phyloP scores from a whole-genome alignment of 371 early-diverging fungal species.

The Actinomortierella wolfii region DNA sequence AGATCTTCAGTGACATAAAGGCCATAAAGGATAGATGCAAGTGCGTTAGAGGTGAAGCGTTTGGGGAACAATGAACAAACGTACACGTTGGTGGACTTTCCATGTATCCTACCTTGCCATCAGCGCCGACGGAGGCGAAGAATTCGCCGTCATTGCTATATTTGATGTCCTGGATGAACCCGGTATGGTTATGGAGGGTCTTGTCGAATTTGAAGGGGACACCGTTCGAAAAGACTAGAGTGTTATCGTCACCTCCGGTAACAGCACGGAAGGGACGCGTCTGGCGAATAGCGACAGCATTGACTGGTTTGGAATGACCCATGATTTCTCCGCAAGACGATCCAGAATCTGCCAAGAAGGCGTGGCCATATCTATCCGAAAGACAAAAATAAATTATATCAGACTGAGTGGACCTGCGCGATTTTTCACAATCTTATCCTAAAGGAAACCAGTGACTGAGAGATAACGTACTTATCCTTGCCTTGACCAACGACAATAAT shows the following conservation, averaged over 20 bases:
- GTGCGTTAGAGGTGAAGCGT: neutral
- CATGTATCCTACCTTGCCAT: slow-evolving; percentile 71
- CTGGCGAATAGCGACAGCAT: slow-evolving; percentile 83
- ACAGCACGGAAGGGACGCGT: slow-evolving; percentile 92
- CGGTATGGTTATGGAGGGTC: slow-evolving; percentile 77
- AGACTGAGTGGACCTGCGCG: neutral
- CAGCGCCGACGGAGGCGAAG: slow-evolving; percentile 88
- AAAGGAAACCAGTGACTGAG: neutral
- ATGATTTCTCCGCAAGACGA: slow-evolving; percentile 92
- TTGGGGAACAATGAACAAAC: neutral
- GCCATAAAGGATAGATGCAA: neutral
- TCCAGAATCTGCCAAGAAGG: slow-evolving; percentile 87
- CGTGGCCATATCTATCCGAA: slow-evolving; percentile 77
- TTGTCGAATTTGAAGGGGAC: slow-evolving; percentile 87
- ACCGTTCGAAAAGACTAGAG: slow-evolving; percentile 89
- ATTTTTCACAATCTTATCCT: neutral
- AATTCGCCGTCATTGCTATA: slow-evolving; percentile 86
- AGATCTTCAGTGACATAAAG: slow-evolving; percentile 66
- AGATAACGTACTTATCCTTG: slow-evolving; percentile 65
- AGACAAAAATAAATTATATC: no score
- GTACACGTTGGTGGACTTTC: slow-evolving; percentile 4
- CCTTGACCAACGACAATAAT: slow-evolving; percentile 96
- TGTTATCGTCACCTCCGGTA: slow-evolving; percentile 91
- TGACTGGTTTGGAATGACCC: slow-evolving; percentile 89
- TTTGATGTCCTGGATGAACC: slow-evolving; percentile 88